Base-by-base conservation (phyloP, 2,329 filamentous ascomycete species). In the Dactylellina haptotyla region DNA sequence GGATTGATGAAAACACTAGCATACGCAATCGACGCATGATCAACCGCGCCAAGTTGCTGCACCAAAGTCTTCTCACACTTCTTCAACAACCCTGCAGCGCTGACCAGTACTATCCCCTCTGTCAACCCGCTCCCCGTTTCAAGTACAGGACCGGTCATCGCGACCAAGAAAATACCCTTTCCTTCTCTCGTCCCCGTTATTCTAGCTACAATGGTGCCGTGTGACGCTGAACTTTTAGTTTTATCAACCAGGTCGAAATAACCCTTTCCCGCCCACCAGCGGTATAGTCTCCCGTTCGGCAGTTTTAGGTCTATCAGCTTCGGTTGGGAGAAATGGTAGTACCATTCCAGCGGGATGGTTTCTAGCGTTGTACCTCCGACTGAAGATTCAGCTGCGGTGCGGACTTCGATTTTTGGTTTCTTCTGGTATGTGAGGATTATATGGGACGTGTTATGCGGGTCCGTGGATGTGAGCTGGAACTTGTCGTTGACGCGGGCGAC, bases 401-500 rank as follows among this genome's bases (percentile, higher is more conserved):
- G 64, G 16, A 43, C 34, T 28, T 69, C 64, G 45, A 69, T 61
- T 16, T 59, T 69, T 53, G 59, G 64, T 32, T 61, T 69, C 34
- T 69, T 69, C 43, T 32, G 53, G 26, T 69, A 69, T 10, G 64
- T 34, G 25, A 69, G 18, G 16, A 59, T 54, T 9, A 54, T 69
- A 46, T 53, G 39, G n/a, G 28, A 34, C 12, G 54, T 41, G 10
- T 32, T 26, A 14, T 26, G 16, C 4, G 41, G 53, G 6, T 45
- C 53, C 2, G 53, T 25, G 5, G 53, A 53, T 16, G 45, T 34
- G 12, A 69, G 45, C 10, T 69, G 54, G 12, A 69, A 16, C 50
- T 69, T 69, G 37, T 69, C 64, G 43, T 69, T 69, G 18, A 58
- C 64, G 10, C 64, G 64, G 3, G 30, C 14, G 10, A 69, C 32